These are phyloP conservation scores for Diaporthe humulicola DNA, from an alignment of 2,329 filamentous ascomycete species.

Conservation along the genomic window DNA sequence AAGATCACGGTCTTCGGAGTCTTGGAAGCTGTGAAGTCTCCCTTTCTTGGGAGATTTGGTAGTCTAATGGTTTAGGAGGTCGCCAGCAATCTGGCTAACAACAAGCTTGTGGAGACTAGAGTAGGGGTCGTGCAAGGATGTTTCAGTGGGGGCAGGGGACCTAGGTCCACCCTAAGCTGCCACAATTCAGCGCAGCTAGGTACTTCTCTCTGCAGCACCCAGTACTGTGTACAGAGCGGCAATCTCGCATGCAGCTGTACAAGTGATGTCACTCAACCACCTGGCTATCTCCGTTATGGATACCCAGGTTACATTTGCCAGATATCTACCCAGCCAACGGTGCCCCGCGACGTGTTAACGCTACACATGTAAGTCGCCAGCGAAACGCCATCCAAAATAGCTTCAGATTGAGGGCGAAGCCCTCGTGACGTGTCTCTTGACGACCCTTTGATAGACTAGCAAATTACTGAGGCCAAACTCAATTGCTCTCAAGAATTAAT, in stretches of 20 bases:
- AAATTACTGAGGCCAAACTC: neutral
- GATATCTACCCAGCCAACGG: neutral
- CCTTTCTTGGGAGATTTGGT: slow-evolving; percentile 39
- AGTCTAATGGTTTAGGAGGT: slow-evolving; percentile 35
- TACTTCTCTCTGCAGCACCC: neutral
- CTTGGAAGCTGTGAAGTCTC: slow-evolving; percentile 30
- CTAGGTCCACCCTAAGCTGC: slow-evolving; percentile 3
- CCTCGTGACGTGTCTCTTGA: neutral
- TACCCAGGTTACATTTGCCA: neutral
- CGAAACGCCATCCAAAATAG: neutral
- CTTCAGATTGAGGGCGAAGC: neutral
- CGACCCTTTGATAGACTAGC: neutral
- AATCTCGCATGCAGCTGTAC: neutral
- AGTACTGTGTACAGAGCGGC: neutral
- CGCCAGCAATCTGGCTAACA: slow-evolving; percentile 43
- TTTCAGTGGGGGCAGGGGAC: slow-evolving; percentile 31
- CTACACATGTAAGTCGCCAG: neutral
- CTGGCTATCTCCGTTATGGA: neutral
- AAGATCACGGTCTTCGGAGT: slow-evolving; percentile 2
- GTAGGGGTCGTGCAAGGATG: slow-evolving; percentile 36
- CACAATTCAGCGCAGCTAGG: neutral
- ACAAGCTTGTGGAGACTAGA: slow-evolving; percentile 34
- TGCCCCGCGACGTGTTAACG: slow-evolving; percentile 4
- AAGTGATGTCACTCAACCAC: slow-evolving; percentile 15
- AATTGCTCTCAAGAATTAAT: neutral